Base-by-base conservation (phyloP, 306 rosid genomes). In the Phaseolus lunatus region DNA sequence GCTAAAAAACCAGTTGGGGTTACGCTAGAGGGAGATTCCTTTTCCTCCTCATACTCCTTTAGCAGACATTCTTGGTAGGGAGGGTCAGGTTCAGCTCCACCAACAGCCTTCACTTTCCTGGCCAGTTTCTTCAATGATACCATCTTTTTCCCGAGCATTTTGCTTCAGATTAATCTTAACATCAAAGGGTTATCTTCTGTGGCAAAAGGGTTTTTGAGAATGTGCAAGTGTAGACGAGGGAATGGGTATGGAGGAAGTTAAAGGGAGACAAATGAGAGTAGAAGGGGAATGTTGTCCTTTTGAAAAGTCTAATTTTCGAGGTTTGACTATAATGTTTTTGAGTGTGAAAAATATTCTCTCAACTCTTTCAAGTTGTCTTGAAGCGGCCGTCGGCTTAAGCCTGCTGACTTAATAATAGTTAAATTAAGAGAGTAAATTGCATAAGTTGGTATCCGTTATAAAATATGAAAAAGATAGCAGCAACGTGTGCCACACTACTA, bases 1-100 rank as follows among this genome's bases (percentile, higher is more conserved):
- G 93, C 97, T 26, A 95, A 80, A 68, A 68, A 95, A 41, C 98
- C 98, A 3, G 83, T 88, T 39, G 93, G 98, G 3, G 95, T 89
- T 70, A 75, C 80, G 72, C 54, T 50, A 14, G 80, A 43, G 2
- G 82, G 70, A 0, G 76, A 73, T 0, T 72, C 67, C 9, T 61
- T 29, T 15, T 59, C 89, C 48, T 85, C 90, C 39, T 72, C 81
- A 16, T 59, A 53, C 62, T 57, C 82, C 35, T 77, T 78, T 9
- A 92, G 86, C 77, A 87, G 74, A 57, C 78, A 81, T 58, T 92
- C 89, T 3, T 79, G 71, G 72, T 81, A 57, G 0, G 78, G 87
- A 57, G 82, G 71, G 0, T 76, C 72, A 19, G 29, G 29, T 1
- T 70, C 87, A 39, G 48, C 77, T 74, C 85, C 81, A 8, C 86